Percentiles rank a stretch among this genome's conserved stretches.
phyloP scores from a whole-genome alignment of 2,329 filamentous ascomycete genomes.

The Aspergillus ibericus region DNA sequence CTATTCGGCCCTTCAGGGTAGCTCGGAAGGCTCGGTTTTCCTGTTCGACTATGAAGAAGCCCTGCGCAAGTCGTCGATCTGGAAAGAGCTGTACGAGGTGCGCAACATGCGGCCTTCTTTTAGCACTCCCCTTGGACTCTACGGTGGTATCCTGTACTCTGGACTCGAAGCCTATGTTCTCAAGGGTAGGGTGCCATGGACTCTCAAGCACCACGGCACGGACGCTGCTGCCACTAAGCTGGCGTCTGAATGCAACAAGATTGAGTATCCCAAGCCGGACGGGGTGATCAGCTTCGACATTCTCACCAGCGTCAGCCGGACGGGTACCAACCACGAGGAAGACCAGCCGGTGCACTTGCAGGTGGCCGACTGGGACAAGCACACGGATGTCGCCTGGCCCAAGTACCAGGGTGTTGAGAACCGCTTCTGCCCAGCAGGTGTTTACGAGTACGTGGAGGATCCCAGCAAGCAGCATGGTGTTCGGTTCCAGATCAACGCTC shows the following conservation, averaged over 20 bases:
- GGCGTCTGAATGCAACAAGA: slow-evolving; percentile 79
- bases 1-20: slow-evolving; percentile 67
- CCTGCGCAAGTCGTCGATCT: slow-evolving; percentile 81
- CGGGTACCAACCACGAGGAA: slow-evolving; percentile 97
- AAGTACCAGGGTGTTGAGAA: slow-evolving; percentile 91
- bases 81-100: slow-evolving; percentile 91
- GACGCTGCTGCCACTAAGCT: slow-evolving; percentile 78
- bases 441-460: slow-evolving; percentile 98
- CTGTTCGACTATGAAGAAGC: slow-evolving; percentile 91
- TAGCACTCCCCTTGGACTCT: slow-evolving; percentile 80
- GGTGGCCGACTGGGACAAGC: slow-evolving; percentile 91
- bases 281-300: slow-evolving; percentile 95
- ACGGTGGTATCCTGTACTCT: slow-evolving; percentile 88
- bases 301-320: slow-evolving; percentile 88
- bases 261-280: slow-evolving; percentile 96
- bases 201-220: slow-evolving; percentile 75
- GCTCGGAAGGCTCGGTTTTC: slow-evolving; percentile 72
- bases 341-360: slow-evolving; percentile 96
- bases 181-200: slow-evolving; percentile 87
- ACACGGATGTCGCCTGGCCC: slow-evolving; percentile 80
- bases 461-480: slow-evolving; percentile 81
- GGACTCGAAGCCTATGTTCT: slow-evolving; percentile 87
- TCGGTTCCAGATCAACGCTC: slow-evolving; percentile 94
- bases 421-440: slow-evolving; percentile 92
- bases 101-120: slow-evolving; percentile 98